Conservation (phyloP, 1,139 yeast genomes). For the Eremothecium coryli region DNA sequence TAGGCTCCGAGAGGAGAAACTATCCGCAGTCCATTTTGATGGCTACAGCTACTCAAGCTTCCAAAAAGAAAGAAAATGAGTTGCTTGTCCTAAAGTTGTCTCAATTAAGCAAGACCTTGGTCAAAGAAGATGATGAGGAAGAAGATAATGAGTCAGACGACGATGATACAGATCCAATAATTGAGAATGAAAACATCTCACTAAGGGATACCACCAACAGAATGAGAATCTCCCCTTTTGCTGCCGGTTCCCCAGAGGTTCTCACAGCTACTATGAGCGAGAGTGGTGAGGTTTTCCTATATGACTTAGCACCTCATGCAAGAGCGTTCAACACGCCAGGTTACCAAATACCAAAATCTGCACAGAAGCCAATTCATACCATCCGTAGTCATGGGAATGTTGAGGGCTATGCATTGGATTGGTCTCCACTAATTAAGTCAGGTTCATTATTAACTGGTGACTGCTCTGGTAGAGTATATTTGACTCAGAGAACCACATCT, state of each 20-base stretch:
- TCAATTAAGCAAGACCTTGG: slow-evolving; percentile 74
- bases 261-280: slow-evolving; percentile 86
- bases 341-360: slow-evolving; percentile 61
- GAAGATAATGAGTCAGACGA: slow-evolving; percentile 63
- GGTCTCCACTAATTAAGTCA: slow-evolving; percentile 80
- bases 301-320: slow-evolving; percentile 70
- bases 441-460: slow-evolving; percentile 90
- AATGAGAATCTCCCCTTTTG: slow-evolving; percentile 74
- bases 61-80: slow-evolving; percentile 79
- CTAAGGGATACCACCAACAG: slow-evolving; percentile 82
- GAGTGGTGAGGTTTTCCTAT: slow-evolving; percentile 79
- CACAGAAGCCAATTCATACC: slow-evolving; percentile 80
- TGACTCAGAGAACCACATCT: slow-evolving; percentile 66
- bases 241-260: slow-evolving; percentile 45
- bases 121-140: slow-evolving; percentile 63
- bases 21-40: slow-evolving; percentile 83
- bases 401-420: slow-evolving; percentile 94
- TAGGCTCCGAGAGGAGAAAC: slow-evolving; percentile 81
- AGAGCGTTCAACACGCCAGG: slow-evolving; percentile 88
- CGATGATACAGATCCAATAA: slow-evolving; percentile 69
- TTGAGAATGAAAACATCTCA: slow-evolving; percentile 74
- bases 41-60: slow-evolving; percentile 93
- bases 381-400: slow-evolving; percentile 83
- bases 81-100: slow-evolving; percentile 75
- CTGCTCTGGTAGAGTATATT: slow-evolving; percentile 68